These are phyloP conservation scores for Backusella tuberculispora DNA, from an alignment of 192 early-diverging fungal species.

Conservation along the genomic window DNA sequence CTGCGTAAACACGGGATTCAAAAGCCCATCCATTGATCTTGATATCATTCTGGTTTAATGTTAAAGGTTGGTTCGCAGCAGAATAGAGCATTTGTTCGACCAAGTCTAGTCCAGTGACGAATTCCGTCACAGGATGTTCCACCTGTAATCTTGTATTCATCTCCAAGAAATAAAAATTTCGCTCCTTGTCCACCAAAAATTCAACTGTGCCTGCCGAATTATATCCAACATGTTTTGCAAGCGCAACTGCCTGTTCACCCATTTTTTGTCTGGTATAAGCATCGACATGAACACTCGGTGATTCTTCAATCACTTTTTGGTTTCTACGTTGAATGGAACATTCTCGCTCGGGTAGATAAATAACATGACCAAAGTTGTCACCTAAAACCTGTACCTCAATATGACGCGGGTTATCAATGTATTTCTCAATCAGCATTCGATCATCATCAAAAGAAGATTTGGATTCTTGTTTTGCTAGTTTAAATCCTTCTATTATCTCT, in stretches of 20 bases:
- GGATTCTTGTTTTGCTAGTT: constrained; percentile 80
- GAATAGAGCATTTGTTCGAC: constrained; percentile 97
- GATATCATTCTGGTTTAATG: constrained; percentile 75
- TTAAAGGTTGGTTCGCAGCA: constrained; percentile 78
- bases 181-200: constrained; percentile 70
- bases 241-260: constrained; percentile 79
- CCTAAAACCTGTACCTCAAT: constrained; percentile 80
- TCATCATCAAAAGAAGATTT: constrained; percentile 87
- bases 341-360: constrained; percentile 91
- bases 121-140: constrained; percentile 82
- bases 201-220: constrained; percentile 79
- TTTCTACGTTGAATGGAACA: constrained; percentile 85
- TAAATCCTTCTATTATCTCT: constrained; percentile 75
- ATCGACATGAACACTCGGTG: constrained; percentile 77
- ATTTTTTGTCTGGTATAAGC: constrained; percentile 64
- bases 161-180: constrained; percentile 82
- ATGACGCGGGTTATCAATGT: constrained; percentile 81
- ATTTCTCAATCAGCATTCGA: constrained; percentile 90
- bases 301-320: constrained; percentile 85
- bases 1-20: constrained; percentile 96
- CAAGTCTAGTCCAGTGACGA: constrained; percentile 84
- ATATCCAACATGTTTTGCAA: constrained; percentile 76
- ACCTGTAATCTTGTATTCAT: constrained; percentile 86
- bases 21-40: constrained; percentile 89
- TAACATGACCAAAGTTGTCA: constrained; percentile 68